Evolutionary conservation across 768 basidiomycete genomes (phyloP).

Genomic region (Atractiella rhizophila): DNA sequence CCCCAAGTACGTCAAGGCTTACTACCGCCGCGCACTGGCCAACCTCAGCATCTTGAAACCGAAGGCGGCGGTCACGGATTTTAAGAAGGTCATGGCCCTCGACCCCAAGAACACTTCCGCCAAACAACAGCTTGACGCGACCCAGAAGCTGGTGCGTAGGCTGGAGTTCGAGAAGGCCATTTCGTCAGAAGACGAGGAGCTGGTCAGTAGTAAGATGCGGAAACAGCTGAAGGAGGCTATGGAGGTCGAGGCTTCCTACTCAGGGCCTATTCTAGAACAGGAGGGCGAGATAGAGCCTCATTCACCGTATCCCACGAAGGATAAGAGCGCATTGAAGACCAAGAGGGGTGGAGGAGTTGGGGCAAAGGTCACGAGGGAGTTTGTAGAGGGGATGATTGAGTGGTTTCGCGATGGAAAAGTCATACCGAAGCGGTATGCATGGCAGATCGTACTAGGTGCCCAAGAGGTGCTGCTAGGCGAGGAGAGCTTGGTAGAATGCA

Average conservation of each 20-base stretch:
- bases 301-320: no score
- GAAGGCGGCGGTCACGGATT: conserved; percentile 59
- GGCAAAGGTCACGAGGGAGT: conserved; percentile 39
- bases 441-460: conserved; percentile 85
- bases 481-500: conserved; percentile 52
- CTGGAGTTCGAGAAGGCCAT: conserved; percentile 27
- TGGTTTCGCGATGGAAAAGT: conserved; percentile 88
- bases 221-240: conserved; percentile 12
- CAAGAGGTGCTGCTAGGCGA: conserved; percentile 48
- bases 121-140: conserved; percentile 52
- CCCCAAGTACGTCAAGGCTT: conserved; percentile 56
- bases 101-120: conserved; percentile 71
- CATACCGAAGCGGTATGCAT: conserved; percentile 66
- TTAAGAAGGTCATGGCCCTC: conserved; percentile 45
- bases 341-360: conserved; percentile 28
- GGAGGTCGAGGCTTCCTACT: conserved; percentile 37
- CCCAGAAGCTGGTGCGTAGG: conserved; percentile 71
- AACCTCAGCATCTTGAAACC: conserved; percentile 69
- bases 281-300: conserved; percentile 23
- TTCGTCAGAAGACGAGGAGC: conserved; percentile 68
- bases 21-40: conserved; percentile 56
- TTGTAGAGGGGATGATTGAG: conserved; percentile 59
- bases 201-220: conserved; percentile 46
- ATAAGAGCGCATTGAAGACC: no score
- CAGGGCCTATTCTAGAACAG: conserved; percentile 43